Conservation (phyloP, 805 yeast species). For the Candida andamanensis region DNA sequence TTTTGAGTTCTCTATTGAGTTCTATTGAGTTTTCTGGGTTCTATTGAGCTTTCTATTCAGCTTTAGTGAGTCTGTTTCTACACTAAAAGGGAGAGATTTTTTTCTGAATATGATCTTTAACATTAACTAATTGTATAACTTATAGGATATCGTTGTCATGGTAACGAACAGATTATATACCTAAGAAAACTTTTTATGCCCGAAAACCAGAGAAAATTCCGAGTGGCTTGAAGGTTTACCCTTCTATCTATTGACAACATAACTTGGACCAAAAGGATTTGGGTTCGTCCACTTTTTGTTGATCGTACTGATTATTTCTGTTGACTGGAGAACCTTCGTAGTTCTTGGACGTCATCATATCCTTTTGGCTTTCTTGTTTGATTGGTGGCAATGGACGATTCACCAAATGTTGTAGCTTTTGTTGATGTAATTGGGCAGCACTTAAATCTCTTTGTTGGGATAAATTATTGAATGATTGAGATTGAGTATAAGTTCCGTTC, state of each 20-base stretch:
- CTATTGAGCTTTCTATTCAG: too few relatives aligned
- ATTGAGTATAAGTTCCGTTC: slow-evolving; percentile 1
- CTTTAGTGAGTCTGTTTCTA: too few relatives aligned
- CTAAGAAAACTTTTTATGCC: too few relatives aligned
- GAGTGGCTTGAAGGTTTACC: too few relatives aligned
- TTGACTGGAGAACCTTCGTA: slow-evolving; percentile 17
- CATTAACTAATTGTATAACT: too few relatives aligned
- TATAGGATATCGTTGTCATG: too few relatives aligned
- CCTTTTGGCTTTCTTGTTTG: slow-evolving; percentile 28
- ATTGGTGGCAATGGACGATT: slow-evolving; percentile 46
- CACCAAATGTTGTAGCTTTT: slow-evolving; percentile 44
- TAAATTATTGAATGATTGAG: slow-evolving; percentile 12
- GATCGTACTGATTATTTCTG: slow-evolving; percentile 27
- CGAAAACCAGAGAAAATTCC: too few relatives aligned
- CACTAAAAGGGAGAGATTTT: too few relatives aligned
- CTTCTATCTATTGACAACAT: slow-evolving; percentile 42
- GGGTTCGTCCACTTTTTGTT: slow-evolving; percentile 35
- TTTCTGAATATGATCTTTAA: too few relatives aligned
- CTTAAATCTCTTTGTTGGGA: slow-evolving; percentile 31
- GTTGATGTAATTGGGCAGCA: slow-evolving; percentile 46
- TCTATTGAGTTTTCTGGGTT: too few relatives aligned
- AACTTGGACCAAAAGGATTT: slow-evolving; percentile 40
- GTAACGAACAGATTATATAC: too few relatives aligned
- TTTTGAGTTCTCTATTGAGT: too few relatives aligned
- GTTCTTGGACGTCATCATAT: slow-evolving; percentile 11